phyloP scores from a whole-genome alignment of 768 basidiomycete species.

The Pleurotus citrinopileatus region DNA sequence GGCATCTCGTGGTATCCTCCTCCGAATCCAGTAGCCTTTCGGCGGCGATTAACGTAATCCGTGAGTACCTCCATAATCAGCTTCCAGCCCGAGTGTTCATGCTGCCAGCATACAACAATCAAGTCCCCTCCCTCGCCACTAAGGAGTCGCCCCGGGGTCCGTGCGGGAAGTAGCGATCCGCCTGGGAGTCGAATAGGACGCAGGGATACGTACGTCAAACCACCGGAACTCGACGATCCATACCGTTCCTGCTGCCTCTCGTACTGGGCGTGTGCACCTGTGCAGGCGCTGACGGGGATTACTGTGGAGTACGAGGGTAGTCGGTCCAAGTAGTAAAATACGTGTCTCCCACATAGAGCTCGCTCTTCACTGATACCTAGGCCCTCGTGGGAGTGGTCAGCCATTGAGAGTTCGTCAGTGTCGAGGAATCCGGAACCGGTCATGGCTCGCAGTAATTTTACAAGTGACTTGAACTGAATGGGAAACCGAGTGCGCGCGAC shows the following conservation, averaged over 20 bases:
- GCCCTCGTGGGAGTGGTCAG: conserved; percentile 41
- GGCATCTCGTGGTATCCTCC: conserved; percentile 50
- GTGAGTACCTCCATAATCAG: conserved; percentile 78
- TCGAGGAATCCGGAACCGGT: conserved; percentile 75
- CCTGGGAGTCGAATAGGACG: conserved; percentile 74
- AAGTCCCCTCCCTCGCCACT: conserved; percentile 70
- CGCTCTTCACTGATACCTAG: conserved; percentile 43
- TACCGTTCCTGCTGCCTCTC: conserved; percentile 66
- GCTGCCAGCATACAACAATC: conserved; percentile 76
- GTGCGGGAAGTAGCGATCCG: conserved; percentile 65
- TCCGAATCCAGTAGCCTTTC: conserved; percentile 35
- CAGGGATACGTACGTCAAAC: conserved; percentile 61
- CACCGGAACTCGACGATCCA: conserved; percentile 43
- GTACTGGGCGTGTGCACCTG: conserved; percentile 69
- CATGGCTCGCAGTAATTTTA: conserved; percentile 74
- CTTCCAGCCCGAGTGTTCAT: conserved; percentile 84
- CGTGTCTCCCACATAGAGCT: conserved; percentile 60
- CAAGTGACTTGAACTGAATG: conserved; percentile 65
- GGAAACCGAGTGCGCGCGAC: conserved; percentile 83
- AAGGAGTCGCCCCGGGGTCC: conserved; percentile 66
- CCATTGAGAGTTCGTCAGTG: conserved; percentile 61
- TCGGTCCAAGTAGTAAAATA: conserved; percentile 72
- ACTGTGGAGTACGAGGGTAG: conserved; percentile 76
- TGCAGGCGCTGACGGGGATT: conserved; percentile 57
- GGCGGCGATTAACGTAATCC: conserved; percentile 65